Evolutionary conservation across 257 asterid genomes (phyloP), one percentile per base, ranked within the genome.

Genomic region (Forsythia viridissima): DNA sequence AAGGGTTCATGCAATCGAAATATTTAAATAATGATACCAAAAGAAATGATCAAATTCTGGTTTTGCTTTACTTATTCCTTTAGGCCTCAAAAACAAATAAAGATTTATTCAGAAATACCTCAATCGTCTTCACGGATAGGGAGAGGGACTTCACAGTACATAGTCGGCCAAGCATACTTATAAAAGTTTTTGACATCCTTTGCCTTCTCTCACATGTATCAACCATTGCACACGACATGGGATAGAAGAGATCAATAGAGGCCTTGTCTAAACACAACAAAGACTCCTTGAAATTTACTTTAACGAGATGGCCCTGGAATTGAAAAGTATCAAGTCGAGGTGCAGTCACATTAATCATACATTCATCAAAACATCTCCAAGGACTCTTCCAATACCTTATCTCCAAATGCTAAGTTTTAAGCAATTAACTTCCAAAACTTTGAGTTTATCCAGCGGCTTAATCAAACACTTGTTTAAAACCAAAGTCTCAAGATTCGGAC

Each of bases 361-460:
- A 86, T 76, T 83, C 84, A 37, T 83, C 73, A 39, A 80, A 83
- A 57, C 77, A 80, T 39, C 70, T 77, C 91, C 88, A 89, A 71
- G 89, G 93, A 71, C 87, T 86, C 84, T 91, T 87, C 91, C 92
- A 87, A 63, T 70, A 21, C 82, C 9, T 76, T 3, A 89, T 84
- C 84, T 85, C 89, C 81, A 89, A 81, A 44, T 59, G 79, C 81
- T 44, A 8, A 89, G 88, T 18, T 85, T 82, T 77, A n/a, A 75
- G 37, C 88, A 85, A 69, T 74, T 76, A 75, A 87, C 76, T 16
- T 80, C 82, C 83, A 89, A 72, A 43, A 46, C 42, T 77, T 76
- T 85, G 61, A 89, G 83, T 12, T 75, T 43, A 75, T 48, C 71
- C 16, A 67, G 75, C 0, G 83, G 81, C 79, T 9, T 80, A 40